Evolutionary conservation across 352 stramenopile genomes (phyloP).

Genomic region (Phytophthora foliorum): DNA sequence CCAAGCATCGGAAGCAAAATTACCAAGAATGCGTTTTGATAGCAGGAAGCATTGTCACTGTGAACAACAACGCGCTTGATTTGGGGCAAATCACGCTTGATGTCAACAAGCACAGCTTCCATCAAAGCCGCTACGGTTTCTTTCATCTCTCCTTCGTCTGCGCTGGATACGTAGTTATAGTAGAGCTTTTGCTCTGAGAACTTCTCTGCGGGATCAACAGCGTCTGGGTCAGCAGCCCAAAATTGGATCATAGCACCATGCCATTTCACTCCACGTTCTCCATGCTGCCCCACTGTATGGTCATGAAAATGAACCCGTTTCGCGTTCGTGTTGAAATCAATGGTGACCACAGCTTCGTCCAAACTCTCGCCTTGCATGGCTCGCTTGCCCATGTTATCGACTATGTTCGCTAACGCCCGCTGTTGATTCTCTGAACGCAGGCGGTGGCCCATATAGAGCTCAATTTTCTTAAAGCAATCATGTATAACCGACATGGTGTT

Average conservation of each 20-base stretch:
- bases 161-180: constrained; percentile 6
- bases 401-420: not conserved
- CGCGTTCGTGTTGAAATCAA: constrained; percentile 10
- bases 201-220: not conserved
- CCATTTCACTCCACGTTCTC: not conserved
- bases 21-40: constrained; percentile 32
- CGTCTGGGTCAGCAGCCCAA: not conserved
- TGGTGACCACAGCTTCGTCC: constrained; percentile 6
- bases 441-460: constrained; percentile 7
- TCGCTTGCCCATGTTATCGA: constrained; percentile 1
- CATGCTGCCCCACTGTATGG: not conserved
- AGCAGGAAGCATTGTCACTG: constrained; percentile 38
- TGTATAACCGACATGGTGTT: not conserved
- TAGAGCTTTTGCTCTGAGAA: constrained; percentile 9
- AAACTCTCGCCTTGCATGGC: not conserved
- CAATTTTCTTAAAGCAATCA: constrained; percentile 12
- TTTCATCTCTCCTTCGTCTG: not conserved
- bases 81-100: constrained; percentile 26
- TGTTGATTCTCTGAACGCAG: constrained; percentile 4
- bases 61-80: constrained; percentile 34
- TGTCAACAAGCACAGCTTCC: constrained; percentile 34
- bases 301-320: not conserved
- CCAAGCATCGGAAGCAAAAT: constrained; percentile 32
- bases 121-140: constrained; percentile 25
- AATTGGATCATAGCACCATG: constrained; percentile 6